Base-by-base conservation (phyloP, 2,329 filamentous ascomycete genomes). In the Nemania sp. region DNA sequence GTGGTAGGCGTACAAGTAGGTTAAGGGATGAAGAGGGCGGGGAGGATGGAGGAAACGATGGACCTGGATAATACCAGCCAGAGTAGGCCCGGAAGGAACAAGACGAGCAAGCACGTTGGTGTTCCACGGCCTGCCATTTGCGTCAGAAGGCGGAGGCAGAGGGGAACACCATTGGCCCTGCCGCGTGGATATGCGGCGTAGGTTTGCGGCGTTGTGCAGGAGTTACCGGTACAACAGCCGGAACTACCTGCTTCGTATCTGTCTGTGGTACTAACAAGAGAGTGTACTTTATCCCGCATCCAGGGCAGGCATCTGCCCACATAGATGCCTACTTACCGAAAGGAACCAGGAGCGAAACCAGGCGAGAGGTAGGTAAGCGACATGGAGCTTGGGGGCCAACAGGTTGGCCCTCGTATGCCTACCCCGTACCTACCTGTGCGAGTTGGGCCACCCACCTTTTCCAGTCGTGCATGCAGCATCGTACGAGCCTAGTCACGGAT, bases 151-250 rank as follows among this genome's bases (percentile, higher is more conserved):
- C n/a, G 28, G 36, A 36, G 28, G 43, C n/a, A 33, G 36, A 36
- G 28, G 24, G 24, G 33, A 20, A 24, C 34, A n/a, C n/a, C n/a
- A 24, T 40, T 42, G 14, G 34, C 24, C 17, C 36, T 45, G 43
- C 40, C 42, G 36, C 43, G 36, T 45, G 26, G 36, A 14, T 12
- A 52, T 40, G 43, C n/a, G n/a, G n/a, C n/a, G n/a, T n/a, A n/a
- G n/a, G n/a, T n/a, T n/a, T 47, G 52, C 52, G 48, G 48, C 48
- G 48, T 39, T 33, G 52, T 47, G 50, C 33, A 49, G 41, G 51
- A 54, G 45, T 46, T 40, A 39, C 31, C 23, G 40, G 33, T 15
- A 15, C 6, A 28, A 11, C 26, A 6, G 26, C 28, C n/a, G 9
- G n/a, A n/a, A 9, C 28, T 11, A 31, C 28, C 28, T 9, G 28